A percentile compares a stretch with the other conserved stretches of the same genome.
These are phyloP conservation scores for Trypanosoma cruzi DNA, from an alignment of 208 protist species.

Conservation along the genomic window DNA sequence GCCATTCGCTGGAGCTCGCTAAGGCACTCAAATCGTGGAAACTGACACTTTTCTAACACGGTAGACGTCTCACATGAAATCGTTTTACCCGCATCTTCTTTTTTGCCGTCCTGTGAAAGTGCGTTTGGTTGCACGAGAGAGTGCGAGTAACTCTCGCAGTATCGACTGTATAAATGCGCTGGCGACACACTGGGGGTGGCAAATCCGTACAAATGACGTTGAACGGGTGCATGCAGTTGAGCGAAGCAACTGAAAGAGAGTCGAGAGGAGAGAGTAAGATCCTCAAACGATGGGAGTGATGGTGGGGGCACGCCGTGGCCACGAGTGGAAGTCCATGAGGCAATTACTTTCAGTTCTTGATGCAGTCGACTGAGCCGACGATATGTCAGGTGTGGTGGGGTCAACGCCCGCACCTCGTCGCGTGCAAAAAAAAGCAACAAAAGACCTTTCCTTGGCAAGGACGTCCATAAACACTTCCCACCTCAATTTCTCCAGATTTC, in stretches of 20 bases:
- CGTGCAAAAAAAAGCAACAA: constrained; percentile 77
- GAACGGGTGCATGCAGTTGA: constrained; percentile 25
- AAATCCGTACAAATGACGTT: constrained; percentile 9
- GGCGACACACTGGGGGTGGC: constrained; percentile 4
- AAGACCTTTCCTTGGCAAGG: constrained; percentile 55
- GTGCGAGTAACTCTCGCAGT: constrained; percentile 10
- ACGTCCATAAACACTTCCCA: constrained; percentile 49
- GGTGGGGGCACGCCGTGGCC: not conserved
- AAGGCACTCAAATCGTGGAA: constrained; percentile 20
- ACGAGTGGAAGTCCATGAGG: not conserved
- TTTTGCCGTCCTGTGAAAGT: not conserved
- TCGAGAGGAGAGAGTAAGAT: constrained; percentile 11
- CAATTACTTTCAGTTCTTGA: constrained; percentile 13
- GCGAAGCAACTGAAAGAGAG: constrained; percentile 31
- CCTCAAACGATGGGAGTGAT: constrained; percentile 19
- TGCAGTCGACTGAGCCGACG: constrained; percentile 53
- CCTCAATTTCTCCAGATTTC: constrained; percentile 23
- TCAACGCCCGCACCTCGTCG: constrained; percentile 83
- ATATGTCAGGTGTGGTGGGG: constrained; percentile 61
- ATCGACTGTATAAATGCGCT: constrained; percentile 17
- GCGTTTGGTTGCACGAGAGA: not conserved
- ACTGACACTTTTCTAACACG: not conserved
- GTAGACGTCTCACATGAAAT: not conserved
- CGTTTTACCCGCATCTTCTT: not conserved
- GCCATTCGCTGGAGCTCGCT: constrained; percentile 24